Percentiles rank a stretch among this genome's conserved stretches.
phyloP scores from a whole-genome alignment of 2,329 filamentous ascomycete species.

The Hymenoscyphus fraxineus region DNA sequence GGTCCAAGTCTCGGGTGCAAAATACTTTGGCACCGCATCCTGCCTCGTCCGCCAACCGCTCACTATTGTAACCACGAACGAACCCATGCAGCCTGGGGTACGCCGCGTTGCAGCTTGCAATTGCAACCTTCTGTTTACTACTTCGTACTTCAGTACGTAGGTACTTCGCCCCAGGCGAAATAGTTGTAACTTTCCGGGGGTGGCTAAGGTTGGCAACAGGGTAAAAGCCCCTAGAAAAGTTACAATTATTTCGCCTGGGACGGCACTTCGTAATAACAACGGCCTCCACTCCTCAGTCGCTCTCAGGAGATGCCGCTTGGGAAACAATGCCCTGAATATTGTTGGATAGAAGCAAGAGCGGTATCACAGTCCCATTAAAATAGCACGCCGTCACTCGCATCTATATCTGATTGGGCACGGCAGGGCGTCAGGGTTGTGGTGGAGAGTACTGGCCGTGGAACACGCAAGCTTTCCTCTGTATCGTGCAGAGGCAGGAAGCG shows the following conservation, averaged over 20 bases:
- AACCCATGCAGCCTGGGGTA: neutral
- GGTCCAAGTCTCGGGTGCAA: slow-evolving; percentile 11
- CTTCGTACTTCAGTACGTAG: no score
- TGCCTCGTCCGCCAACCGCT: neutral
- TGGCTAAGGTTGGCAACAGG: no score
- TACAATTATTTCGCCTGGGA: no score
- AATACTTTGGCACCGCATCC: slow-evolving; percentile 4
- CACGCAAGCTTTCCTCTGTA: slow-evolving; percentile 7
- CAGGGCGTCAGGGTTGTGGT: neutral
- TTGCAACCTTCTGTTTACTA: slow-evolving; percentile 6
- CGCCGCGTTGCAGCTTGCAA: neutral
- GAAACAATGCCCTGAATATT: neutral
- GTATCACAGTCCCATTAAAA: neutral
- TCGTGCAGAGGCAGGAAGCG: neutral
- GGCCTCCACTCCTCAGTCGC: slow-evolving; percentile 4
- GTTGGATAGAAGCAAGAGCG: neutral
- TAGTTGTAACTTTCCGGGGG: no score
- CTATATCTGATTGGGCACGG: neutral
- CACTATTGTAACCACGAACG: neutral
- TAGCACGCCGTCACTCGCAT: neutral
- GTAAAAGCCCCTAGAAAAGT: no score
- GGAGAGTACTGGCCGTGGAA: slow-evolving; percentile 3
- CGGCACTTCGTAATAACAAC: neutral
- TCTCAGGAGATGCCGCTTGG: neutral
- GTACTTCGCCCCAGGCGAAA: no score